Evolutionary conservation across 108 stramenopile genomes (phyloP).

Genomic region (Nitzschia inconspicua): DNA sequence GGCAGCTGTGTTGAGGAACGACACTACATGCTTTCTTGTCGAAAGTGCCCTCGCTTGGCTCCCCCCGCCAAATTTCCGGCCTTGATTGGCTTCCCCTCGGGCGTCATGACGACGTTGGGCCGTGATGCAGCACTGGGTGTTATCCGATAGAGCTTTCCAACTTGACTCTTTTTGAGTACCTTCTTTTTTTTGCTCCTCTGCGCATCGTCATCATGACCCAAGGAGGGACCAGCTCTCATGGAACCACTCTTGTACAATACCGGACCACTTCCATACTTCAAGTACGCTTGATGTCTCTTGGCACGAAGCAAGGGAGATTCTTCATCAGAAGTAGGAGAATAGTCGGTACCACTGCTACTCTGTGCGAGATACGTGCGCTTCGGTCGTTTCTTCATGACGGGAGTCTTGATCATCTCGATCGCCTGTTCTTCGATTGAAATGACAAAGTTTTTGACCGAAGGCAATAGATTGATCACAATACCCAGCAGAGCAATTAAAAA

Average conservation of each 20-base stretch:
- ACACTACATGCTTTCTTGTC: constrained; percentile 24
- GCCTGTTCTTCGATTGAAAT: constrained; percentile 58
- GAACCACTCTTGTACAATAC: constrained; percentile 52
- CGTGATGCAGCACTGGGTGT: not conserved
- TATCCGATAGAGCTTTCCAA: constrained; percentile 21
- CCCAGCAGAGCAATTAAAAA: constrained; percentile 60
- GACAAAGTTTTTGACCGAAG: constrained; percentile 54
- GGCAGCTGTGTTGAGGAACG: no score
- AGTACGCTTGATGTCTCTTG: constrained; percentile 55
- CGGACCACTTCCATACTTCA: constrained; percentile 67
- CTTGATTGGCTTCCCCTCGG: constrained; percentile 28
- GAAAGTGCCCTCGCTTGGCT: not conserved
- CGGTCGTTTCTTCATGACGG: constrained; percentile 20
- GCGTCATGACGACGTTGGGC: constrained; percentile 14
- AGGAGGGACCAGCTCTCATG: constrained; percentile 61
- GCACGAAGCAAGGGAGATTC: constrained; percentile 50
- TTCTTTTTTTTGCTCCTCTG: constrained; percentile 19
- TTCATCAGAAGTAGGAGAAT: constrained; percentile 23
- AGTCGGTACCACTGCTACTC: constrained; percentile 25
- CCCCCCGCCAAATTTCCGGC: constrained; percentile 12
- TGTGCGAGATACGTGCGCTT: constrained; percentile 17
- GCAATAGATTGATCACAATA: constrained; percentile 65
- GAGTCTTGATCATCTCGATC: constrained; percentile 57
- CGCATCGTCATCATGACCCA: not conserved
- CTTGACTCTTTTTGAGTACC: constrained; percentile 15